phyloP scores from a whole-genome alignment of 768 basidiomycete species.

The Naganishia onofrii region DNA sequence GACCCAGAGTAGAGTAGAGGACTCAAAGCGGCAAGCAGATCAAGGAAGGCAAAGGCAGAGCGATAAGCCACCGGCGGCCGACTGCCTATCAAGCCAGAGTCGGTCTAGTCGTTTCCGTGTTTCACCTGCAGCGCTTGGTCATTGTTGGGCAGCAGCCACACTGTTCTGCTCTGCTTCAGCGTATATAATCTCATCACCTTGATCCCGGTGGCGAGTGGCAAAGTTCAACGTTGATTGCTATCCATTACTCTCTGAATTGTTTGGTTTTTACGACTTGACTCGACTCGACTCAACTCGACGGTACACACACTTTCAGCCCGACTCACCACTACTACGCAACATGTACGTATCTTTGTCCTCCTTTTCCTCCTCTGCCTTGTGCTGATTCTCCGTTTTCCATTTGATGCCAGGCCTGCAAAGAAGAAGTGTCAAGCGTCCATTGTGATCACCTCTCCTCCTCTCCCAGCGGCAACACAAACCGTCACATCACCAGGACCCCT shows the following conservation, averaged over 20 bases:
- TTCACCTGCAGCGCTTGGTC: conserved; percentile 16
- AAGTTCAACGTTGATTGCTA: too few relatives aligned
- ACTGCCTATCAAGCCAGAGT: background rate
- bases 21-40: too few relatives aligned
- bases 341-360: background rate
- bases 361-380: too few relatives aligned
- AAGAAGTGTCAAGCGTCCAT: conserved; percentile 45
- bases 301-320: too few relatives aligned
- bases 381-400: background rate
- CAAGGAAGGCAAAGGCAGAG: too few relatives aligned
- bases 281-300: too few relatives aligned
- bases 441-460: conserved; percentile 41
- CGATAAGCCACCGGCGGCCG: background rate
- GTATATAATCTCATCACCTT: conserved; percentile 10
- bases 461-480: conserved; percentile 38
- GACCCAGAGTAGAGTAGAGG: too few relatives aligned
- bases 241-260: too few relatives aligned
- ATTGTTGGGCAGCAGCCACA: conserved; percentile 1
- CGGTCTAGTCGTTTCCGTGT: background rate
- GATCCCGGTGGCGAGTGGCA: too few relatives aligned
- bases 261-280: too few relatives aligned
- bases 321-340: too few relatives aligned
- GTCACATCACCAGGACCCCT: conserved; percentile 38
- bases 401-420: conserved; percentile 49
- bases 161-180: too few relatives aligned